A percentile compares a stretch with the other conserved stretches of the same genome.
phyloP scores from a whole-genome alignment of 2,329 filamentous ascomycete genomes.

The Decorospora gaudefroyi region DNA sequence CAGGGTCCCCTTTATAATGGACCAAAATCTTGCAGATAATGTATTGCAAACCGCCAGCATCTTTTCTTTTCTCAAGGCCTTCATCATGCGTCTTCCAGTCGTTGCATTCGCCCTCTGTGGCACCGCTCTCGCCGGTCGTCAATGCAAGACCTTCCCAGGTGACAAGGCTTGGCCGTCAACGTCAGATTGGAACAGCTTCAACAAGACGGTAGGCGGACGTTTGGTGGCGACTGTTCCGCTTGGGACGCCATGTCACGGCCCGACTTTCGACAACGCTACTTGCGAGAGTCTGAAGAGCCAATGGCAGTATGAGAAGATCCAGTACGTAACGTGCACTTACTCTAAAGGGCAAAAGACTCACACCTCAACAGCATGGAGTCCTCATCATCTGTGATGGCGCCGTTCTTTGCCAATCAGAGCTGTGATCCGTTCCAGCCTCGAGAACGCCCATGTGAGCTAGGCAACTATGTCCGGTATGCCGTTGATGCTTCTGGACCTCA shows the following conservation, averaged over 20 bases:
- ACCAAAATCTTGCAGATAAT: neutral
- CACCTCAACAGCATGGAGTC: constrained; percentile 16
- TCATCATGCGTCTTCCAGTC: constrained; percentile 6
- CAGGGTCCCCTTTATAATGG: constrained; percentile 7
- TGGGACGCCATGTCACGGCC: constrained; percentile 26
- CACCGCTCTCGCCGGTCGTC: constrained; percentile 7
- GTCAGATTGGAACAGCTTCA: constrained; percentile 24
- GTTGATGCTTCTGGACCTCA: constrained; percentile 20
- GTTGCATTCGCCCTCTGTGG: constrained; percentile 6
- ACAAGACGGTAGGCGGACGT: constrained; percentile 23
- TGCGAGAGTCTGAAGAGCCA: constrained; percentile 21
- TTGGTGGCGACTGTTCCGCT: constrained; percentile 30
- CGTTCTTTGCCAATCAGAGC: constrained; percentile 31
- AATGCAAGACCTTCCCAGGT: constrained; percentile 32
- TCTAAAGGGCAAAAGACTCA: constrained; percentile 2
- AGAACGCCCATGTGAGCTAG: constrained; percentile 26
- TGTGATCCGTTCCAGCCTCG: constrained; percentile 29
- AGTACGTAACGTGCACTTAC: constrained; percentile 9
- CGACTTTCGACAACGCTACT: constrained; percentile 16
- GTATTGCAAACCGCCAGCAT: neutral
- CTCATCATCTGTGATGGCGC: constrained; percentile 33
- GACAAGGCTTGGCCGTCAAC: constrained; percentile 28
- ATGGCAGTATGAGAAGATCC: constrained; percentile 22
- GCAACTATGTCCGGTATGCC: constrained; percentile 29
- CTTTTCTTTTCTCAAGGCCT: neutral